Base-by-base conservation (phyloP, 139 green algal species). In the Pedinophyceae sp. region DNA sequence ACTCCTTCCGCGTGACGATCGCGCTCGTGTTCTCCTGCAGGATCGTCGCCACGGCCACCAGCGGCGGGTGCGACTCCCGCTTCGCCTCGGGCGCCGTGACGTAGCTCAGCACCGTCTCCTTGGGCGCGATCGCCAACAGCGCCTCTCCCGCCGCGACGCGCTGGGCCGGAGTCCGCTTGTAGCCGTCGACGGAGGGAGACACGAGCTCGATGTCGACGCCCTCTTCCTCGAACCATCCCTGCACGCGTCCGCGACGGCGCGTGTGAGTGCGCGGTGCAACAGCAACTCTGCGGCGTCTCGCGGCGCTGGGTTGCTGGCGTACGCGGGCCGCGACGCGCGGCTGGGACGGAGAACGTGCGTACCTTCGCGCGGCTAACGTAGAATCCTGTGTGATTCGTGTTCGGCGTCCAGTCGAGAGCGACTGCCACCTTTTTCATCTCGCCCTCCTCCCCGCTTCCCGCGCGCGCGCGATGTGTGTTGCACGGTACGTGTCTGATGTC, bases 361-460 rank as follows among this genome's bases (percentile, higher is more conserved):
- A n/a, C n/a, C n/a, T n/a, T n/a, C n/a, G n/a, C n/a, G n/a, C n/a
- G n/a, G n/a, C n/a, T n/a, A n/a, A n/a, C n/a, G n/a, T 74, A 83
- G 1, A 41, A 61, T 3, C 63, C 66, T 17, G 52, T 64, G 49
- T 90, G 82, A 48, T 88, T 89, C 17, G 68, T 74, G 63, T 94
- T 94, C 4, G 84, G 81, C 0, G 74, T 86, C 85, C 85, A 90
- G 52, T 92, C 80, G 1, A 90, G 68, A 0, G 82, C 79, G 1
- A 91, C 48, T 10, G 22, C 67, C 6, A 83, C 56, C n/a, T n/a
- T n/a, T n/a, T n/a, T n/a, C n/a, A n/a, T n/a, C n/a, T n/a, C n/a
- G n/a, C n/a, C n/a, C n/a, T n/a, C n/a, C n/a, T n/a, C n/a, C n/a
- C n/a, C n/a, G n/a, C n/a, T n/a, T n/a, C n/a, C n/a, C n/a, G n/a